phyloP scores from a whole-genome alignment of 2,329 filamentous ascomycete genomes.

The Monosporascus sp. region DNA sequence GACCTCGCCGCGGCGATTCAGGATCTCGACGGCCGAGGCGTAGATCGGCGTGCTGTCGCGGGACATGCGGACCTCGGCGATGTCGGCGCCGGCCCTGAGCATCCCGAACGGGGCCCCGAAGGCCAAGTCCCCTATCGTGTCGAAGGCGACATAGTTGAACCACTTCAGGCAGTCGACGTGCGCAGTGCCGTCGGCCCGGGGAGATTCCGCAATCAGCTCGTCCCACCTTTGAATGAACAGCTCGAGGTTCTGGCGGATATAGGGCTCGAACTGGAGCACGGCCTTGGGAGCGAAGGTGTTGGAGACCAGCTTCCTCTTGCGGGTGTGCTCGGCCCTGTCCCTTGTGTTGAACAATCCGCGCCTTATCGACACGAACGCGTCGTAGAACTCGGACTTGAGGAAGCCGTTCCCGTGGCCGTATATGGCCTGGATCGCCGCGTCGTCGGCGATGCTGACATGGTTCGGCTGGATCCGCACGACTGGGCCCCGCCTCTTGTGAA shows the following conservation, averaged over 20 bases:
- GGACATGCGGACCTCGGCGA: constrained; percentile 65
- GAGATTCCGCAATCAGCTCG: constrained; percentile 43
- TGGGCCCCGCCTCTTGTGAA: constrained; percentile 72
- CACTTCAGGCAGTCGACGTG: constrained; percentile 70
- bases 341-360: constrained; percentile 87
- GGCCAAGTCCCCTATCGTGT: constrained; percentile 52
- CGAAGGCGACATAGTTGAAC: constrained; percentile 67
- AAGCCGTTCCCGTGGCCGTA: constrained; percentile 80
- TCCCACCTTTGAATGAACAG: constrained; percentile 71
- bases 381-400: constrained; percentile 78
- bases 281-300: constrained; percentile 84
- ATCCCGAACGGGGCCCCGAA: constrained; percentile 80
- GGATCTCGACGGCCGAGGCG: constrained; percentile 76
- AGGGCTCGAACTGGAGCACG: constrained; percentile 80
- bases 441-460: constrained; percentile 77
- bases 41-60: constrained; percentile 60
- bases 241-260: constrained; percentile 75
- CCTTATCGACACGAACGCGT: constrained; percentile 83
- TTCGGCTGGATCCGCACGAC: constrained; percentile 79
- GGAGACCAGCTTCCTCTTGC: constrained; percentile 83
- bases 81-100: constrained; percentile 69
- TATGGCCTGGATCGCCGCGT: constrained; percentile 67
- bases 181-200: constrained; percentile 48
- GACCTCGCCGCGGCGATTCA: constrained; percentile 84
- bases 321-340: constrained; percentile 72